Evolutionary conservation across 345 rosid genomes (phyloP).

Genomic region (Populus davidiana): DNA sequence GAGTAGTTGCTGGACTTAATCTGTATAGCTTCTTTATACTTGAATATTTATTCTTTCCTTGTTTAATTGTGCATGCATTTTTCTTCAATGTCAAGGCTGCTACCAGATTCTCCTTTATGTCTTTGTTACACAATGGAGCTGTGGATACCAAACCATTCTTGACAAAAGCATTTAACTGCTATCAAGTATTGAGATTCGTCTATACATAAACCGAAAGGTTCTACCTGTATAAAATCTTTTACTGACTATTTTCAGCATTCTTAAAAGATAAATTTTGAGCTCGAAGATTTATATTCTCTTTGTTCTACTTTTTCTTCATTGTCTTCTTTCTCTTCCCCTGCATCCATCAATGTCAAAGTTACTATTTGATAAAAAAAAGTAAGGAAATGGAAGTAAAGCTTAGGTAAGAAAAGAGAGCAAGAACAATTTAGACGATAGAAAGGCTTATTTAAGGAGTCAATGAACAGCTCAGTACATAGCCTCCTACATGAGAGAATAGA

Average conservation of each 20-base stretch:
- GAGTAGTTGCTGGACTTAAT: too few relatives aligned
- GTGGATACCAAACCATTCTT: not conserved
- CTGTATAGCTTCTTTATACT: not conserved
- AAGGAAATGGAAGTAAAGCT: too few relatives aligned
- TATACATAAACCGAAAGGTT: not conserved
- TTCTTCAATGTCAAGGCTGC: not conserved
- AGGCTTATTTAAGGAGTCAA: too few relatives aligned
- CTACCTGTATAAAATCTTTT: not conserved
- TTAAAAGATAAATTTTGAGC: too few relatives aligned
- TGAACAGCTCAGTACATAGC: too few relatives aligned
- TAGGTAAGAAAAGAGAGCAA: too few relatives aligned
- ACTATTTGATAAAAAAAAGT: too few relatives aligned
- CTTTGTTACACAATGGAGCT: not conserved
- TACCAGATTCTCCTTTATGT: not conserved
- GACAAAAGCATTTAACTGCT: not conserved
- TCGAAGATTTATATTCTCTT: too few relatives aligned
- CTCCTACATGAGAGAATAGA: too few relatives aligned
- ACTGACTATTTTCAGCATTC: not conserved
- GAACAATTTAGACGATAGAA: too few relatives aligned
- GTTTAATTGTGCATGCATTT: not conserved
- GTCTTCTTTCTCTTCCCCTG: not conserved
- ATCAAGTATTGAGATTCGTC: not conserved
- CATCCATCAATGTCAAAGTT: too few relatives aligned
- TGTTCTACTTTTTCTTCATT: not conserved
- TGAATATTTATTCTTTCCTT: not conserved